Percentiles rank a stretch among this genome's conserved stretches.
Evolutionary conservation across 2,329 filamentous ascomycete species (phyloP).

Genomic region (Orbilia javanica): DNA sequence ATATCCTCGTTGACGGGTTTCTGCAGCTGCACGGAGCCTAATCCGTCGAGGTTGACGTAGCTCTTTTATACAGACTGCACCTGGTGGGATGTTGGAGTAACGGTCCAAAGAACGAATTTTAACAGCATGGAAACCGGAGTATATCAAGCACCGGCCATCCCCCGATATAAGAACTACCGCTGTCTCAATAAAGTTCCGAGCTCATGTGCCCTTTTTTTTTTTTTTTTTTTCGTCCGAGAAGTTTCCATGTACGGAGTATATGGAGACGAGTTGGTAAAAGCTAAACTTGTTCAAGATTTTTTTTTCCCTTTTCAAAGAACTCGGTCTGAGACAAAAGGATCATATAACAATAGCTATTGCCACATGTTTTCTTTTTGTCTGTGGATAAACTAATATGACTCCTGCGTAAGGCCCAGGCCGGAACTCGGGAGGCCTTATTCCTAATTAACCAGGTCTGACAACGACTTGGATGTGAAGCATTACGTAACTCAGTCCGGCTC

Average conservation of each 20-base stretch:
- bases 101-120: constrained; percentile 5
- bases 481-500: constrained; percentile 27
- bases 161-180: constrained; percentile 5
- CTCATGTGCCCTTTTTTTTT: constrained; percentile 30
- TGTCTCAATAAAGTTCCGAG: constrained; percentile 41
- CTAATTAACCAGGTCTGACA: not conserved
- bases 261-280: not conserved
- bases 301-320: not conserved
- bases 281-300: constrained; percentile 9
- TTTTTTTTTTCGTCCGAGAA: constrained; percentile 56
- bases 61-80: not conserved
- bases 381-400: constrained; percentile 9
- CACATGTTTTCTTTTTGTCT: not conserved
- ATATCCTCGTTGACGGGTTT: not conserved
- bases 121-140: not conserved
- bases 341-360: too few species aligned
- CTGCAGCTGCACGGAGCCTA: constrained; percentile 19
- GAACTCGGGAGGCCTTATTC: constrained; percentile 4
- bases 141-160: not conserved
- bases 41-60: constrained; percentile 1
- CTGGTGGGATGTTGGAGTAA: not conserved
- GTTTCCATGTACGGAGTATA: constrained; percentile 44
- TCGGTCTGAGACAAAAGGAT: constrained; percentile 11
- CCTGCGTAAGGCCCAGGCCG: not conserved
- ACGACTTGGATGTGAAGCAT: not conserved